These are phyloP conservation scores for Zygosaccharomyces sapae DNA, from an alignment of 1,139 yeast species.

Conservation along the genomic window DNA sequence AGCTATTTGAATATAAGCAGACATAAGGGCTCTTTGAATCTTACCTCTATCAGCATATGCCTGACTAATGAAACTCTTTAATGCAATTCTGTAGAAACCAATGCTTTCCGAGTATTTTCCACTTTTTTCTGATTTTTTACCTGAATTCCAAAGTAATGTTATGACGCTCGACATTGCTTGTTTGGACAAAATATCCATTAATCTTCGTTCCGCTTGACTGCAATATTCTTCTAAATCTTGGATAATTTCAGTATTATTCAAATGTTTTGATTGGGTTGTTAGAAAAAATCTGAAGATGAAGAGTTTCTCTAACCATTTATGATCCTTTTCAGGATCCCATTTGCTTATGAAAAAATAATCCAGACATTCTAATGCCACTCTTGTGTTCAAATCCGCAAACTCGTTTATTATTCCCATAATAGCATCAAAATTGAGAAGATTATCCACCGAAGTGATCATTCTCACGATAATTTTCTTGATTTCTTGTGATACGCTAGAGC, in stretches of 20 bases:
- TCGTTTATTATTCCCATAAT: constrained; percentile 22
- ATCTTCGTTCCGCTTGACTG: constrained; percentile 13
- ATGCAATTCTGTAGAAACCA: constrained; percentile 21
- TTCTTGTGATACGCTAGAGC: constrained; percentile 6
- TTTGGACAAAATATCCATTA: constrained; percentile 15
- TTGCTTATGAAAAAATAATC: constrained; percentile 27
- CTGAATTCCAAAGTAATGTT: constrained; percentile 29
- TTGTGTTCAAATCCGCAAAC: constrained; percentile 17
- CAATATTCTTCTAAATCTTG: constrained; percentile 17
- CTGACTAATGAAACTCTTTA: constrained; percentile 17
- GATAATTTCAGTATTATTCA: constrained; percentile 19
- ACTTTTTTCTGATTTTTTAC: constrained; percentile 24
- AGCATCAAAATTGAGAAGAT: constrained; percentile 17
- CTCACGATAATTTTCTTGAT: constrained; percentile 23
- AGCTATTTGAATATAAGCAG: constrained; percentile 16
- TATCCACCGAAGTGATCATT: constrained; percentile 24
- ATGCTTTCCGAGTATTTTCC: constrained; percentile 16
- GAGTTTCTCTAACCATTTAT: constrained; percentile 17
- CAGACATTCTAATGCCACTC: constrained; percentile 18
- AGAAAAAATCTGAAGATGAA: constrained; percentile 22
- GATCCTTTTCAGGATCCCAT: constrained; percentile 18
- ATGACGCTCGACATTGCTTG: constrained; percentile 21
- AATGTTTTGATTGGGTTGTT: constrained; percentile 23
- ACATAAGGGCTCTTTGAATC: constrained; percentile 25
- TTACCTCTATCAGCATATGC: constrained; percentile 24